Conservation (phyloP, 2,329 filamentous ascomycete genomes). For the Dothidotthia symphoricarpi region DNA sequence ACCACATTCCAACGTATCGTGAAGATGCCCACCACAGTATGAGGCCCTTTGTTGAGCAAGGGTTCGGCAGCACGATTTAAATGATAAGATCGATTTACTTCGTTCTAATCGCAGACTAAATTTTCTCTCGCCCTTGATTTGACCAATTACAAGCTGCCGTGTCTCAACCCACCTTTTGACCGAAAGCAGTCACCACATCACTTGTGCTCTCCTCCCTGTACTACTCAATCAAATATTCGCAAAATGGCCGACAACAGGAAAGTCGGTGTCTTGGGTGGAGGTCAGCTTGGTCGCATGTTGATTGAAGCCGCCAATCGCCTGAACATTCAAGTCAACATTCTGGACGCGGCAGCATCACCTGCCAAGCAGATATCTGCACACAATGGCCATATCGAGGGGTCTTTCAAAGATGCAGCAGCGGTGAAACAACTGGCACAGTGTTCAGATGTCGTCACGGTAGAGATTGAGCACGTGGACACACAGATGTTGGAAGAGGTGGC, state of each 20-base stretch:
- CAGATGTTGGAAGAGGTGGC: slow-evolving; percentile 81
- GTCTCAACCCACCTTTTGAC: slow-evolving; percentile 16
- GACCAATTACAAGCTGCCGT: slow-evolving; percentile 16
- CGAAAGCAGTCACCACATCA: slow-evolving; percentile 19
- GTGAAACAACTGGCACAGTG: slow-evolving; percentile 74
- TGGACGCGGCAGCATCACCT: slow-evolving; percentile 74
- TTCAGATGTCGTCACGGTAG: slow-evolving; percentile 82
- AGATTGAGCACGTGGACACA: slow-evolving; percentile 96
- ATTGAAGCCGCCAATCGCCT: slow-evolving; percentile 80
- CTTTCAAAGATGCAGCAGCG: slow-evolving; percentile 78
- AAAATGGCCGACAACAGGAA: slow-evolving; percentile 35
- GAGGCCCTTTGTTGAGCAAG: too few relatives aligned
- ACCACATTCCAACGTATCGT: too few relatives aligned
- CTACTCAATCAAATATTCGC: slow-evolving; percentile 5
- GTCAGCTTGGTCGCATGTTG: slow-evolving; percentile 83
- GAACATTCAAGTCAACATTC: slow-evolving; percentile 73
- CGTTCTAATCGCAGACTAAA: slow-evolving; percentile 14
- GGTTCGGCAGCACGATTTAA: too few relatives aligned
- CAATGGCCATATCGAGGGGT: slow-evolving; percentile 73
- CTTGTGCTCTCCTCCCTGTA: slow-evolving; percentile 7
- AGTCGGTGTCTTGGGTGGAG: slow-evolving; percentile 44
- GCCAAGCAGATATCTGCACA: slow-evolving; percentile 83
- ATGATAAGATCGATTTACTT: too few relatives aligned
- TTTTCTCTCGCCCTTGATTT: slow-evolving; percentile 26
- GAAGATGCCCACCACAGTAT: too few relatives aligned